Evolutionary conservation across 2,329 filamentous ascomycete genomes (phyloP).

Genomic region (Colletotrichum incanum): DNA sequence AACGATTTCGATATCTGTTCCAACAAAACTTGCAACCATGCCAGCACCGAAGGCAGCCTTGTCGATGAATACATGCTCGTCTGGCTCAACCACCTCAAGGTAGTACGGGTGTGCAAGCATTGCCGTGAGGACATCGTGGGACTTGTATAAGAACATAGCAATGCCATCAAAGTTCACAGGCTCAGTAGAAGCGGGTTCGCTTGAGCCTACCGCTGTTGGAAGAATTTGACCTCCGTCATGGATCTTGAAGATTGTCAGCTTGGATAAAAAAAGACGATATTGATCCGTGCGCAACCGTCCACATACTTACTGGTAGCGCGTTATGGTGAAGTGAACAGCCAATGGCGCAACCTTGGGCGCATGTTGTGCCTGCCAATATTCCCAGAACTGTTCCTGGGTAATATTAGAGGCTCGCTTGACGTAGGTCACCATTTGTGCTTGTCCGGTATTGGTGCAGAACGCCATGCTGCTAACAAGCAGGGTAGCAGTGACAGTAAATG

Average conservation of each 20-base stretch:
- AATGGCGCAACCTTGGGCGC: conserved; percentile 50
- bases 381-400: conserved; percentile 49
- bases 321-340: conserved; percentile 48
- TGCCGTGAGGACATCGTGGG: conserved; percentile 44
- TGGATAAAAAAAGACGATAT: background rate
- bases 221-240: conserved; percentile 48
- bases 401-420: conserved; percentile 49
- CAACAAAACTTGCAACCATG: conserved; percentile 49
- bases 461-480: conserved; percentile 17
- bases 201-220: conserved; percentile 45
- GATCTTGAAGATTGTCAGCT: conserved; percentile 40
- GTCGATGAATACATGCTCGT: conserved; percentile 51
- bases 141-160: conserved; percentile 50
- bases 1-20: conserved; percentile 47
- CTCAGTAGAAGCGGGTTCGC: conserved; percentile 42
- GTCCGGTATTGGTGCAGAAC: conserved; percentile 55
- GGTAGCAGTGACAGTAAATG: conserved; percentile 16
- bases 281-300: background rate
- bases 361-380: conserved; percentile 51
- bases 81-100: conserved; percentile 48
- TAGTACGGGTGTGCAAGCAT: conserved; percentile 52
- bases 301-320: conserved; percentile 50
- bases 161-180: conserved; percentile 50
- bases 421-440: conserved; percentile 50
- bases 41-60: conserved; percentile 48